These are phyloP conservation scores for Yamadazyma akitaensis DNA, from an alignment of 805 yeast species.

Conservation along the genomic window DNA sequence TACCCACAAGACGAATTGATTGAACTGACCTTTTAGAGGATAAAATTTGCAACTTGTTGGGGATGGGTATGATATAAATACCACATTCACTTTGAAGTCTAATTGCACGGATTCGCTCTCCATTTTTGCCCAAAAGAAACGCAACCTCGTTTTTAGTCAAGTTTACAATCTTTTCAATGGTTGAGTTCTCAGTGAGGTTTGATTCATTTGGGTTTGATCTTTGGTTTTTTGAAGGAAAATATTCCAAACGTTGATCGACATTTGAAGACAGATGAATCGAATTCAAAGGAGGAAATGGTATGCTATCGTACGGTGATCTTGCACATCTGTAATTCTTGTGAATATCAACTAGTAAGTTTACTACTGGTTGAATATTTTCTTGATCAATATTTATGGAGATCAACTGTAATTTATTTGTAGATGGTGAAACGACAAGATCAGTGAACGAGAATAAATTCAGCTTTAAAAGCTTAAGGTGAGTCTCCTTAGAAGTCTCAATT, in stretches of 20 bases:
- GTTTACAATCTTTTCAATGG: constrained; percentile 1
- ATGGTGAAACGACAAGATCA: constrained; percentile 1
- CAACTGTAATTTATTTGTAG: background rate
- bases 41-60: constrained; percentile 1
- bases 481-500: background rate
- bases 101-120: constrained; percentile 20
- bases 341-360: background rate
- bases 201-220: background rate
- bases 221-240: background rate
- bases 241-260: background rate
- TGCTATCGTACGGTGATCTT: background rate
- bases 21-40: constrained; percentile 17
- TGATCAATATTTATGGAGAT: background rate
- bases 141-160: constrained; percentile 20
- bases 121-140: constrained; percentile 24
- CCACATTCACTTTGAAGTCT: constrained; percentile 21
- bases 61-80: constrained; percentile 20
- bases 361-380: background rate
- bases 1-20: constrained; percentile 17
- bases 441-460: background rate
- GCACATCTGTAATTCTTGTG: background rate
- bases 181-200: background rate
- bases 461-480: background rate
- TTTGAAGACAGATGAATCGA: background rate
- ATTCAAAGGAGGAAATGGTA: background rate